A percentile compares a stretch with the other conserved stretches of the same genome.
These are phyloP conservation scores for Adiantum capillusveneris DNA, from an alignment of 75 land plant genomes.

Conservation along the genomic window DNA sequence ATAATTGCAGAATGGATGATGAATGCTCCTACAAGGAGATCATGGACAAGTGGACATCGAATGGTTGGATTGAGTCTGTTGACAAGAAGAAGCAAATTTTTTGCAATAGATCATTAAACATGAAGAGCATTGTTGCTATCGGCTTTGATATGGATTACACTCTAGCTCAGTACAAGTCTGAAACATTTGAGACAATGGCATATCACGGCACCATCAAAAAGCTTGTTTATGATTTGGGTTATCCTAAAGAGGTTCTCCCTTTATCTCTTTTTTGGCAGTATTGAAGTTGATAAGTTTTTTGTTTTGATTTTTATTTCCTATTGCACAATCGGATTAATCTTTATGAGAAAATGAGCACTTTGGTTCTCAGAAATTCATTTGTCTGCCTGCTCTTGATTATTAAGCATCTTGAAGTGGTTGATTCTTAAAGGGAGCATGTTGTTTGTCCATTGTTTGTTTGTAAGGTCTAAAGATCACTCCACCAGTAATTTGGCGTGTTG, in stretches of 20 bases:
- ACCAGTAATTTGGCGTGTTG: no score
- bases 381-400: no score
- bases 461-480: no score
- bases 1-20: not conserved
- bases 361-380: no score
- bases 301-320: no score
- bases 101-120: constrained; percentile 90
- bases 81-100: constrained; percentile 75
- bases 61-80: constrained; percentile 35
- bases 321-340: no score
- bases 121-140: constrained; percentile 89
- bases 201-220: constrained; percentile 80
- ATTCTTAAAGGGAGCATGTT: no score
- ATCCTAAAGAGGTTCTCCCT: constrained; percentile 71
- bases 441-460: no score
- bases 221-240: constrained; percentile 75
- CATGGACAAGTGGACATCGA: not conserved
- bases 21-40: not conserved
- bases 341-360: no score
- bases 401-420: no score
- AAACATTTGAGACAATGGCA: constrained; percentile 91
- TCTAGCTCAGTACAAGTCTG: constrained; percentile 92
- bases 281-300: no score
- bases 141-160: constrained; percentile 99
- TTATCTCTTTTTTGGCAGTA: constrained; percentile 2